Conservation (phyloP, 148 eudicot species). For the Hydrangea macrophylla region DNA sequence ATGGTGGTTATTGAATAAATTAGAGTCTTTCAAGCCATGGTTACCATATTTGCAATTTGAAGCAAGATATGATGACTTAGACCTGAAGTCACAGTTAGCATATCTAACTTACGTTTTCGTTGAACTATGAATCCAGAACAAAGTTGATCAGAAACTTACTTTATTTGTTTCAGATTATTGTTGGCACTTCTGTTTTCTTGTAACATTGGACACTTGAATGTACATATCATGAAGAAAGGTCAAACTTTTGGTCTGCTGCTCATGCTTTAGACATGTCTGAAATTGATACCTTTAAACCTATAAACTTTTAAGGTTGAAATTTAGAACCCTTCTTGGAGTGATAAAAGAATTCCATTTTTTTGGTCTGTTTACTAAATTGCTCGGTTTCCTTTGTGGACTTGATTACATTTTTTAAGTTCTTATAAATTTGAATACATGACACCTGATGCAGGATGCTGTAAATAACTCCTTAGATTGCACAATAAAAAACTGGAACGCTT, state of each 20-base stretch:
- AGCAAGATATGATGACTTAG: not conserved
- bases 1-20: too few species aligned
- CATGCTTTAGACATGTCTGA: too few species aligned
- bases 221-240: too few species aligned
- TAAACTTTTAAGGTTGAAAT: too few species aligned
- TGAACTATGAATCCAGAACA: not conserved
- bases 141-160: too few species aligned
- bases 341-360: not conserved
- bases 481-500: not conserved
- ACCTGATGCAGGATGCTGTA: conserved; percentile 1
- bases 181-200: not conserved
- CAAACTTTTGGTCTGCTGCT: too few species aligned
- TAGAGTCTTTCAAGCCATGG: not conserved
- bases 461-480: not conserved
- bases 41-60: not conserved
- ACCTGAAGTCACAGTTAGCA: not conserved
- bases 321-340: too few species aligned
- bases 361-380: not conserved
- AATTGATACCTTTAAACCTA: too few species aligned
- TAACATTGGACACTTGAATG: too few species aligned
- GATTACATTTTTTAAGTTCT: not conserved
- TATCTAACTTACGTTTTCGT: not conserved
- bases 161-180: too few species aligned
- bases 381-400: not conserved
- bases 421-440: too few species aligned